Evolutionary conservation across 306 rosid species (phyloP), one percentile per base, ranked within the genome.

Genomic region (Prinsepia uniflora): DNA sequence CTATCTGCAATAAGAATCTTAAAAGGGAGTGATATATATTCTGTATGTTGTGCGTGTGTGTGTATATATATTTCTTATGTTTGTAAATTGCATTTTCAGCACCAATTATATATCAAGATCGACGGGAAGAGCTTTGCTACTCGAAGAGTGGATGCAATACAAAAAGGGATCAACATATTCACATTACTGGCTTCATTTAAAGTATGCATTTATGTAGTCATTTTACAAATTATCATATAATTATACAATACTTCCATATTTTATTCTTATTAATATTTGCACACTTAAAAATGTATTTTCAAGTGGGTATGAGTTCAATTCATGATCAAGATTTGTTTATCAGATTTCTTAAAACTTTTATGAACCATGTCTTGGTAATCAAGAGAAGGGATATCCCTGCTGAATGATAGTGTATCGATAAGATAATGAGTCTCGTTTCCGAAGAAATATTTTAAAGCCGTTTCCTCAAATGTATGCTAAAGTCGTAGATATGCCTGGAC

Each of bases 71-170:
- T 63, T 45, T 4, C 61, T 7, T 43, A 45, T 58, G 39, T 5
- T 5, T 57, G 65, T 60, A 22, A 57, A 69, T 70, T 75, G 58
- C 57, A 75, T 75, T 78, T 84, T 75, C 86, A 94, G 98, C 86
- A 62, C 98, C 98, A 57, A 94, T 94, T 74, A 73, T 90, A 77
- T 94, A 94, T 82, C 86, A 72, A 82, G 98, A 87, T 79, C 43
- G 97, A 94, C 50, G 98, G 98, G 54, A 90, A 84, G 78, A 94
- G 97, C 82, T 94, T 94, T 82, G 96, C 97, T 65, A 90, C 92
- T n/a, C 86, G 98, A 73, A 84, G 75, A 84, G 98, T 94, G 59
- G 92, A 94, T 67, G 98, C 98, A 17, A 83, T 90, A 72, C 98
- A 94, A 75, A 94, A 83, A 75, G 98, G 98, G 81, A 83, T 65